phyloP scores from a whole-genome alignment of 805 yeast genomes.

The Candida xyloterini region DNA sequence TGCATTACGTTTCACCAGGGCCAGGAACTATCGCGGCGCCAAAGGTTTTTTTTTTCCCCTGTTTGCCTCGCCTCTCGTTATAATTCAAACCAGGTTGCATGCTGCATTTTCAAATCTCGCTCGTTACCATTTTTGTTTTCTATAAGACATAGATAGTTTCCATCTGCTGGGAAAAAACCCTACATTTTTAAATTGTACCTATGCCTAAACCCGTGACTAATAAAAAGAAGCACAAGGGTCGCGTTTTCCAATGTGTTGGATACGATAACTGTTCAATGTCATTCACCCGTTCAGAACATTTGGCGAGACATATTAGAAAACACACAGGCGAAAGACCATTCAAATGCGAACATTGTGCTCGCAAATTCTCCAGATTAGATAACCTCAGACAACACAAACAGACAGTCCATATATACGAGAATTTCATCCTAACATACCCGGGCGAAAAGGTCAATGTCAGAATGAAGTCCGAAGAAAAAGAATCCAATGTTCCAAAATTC shows the following conservation, averaged over 20 bases:
- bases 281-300: conserved; percentile 86
- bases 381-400: conserved; percentile 89
- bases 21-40: background rate
- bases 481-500: conserved; percentile 12
- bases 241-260: conserved; percentile 81
- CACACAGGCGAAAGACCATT: conserved; percentile 96
- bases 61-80: background rate
- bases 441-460: conserved; percentile 33
- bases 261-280: conserved; percentile 85
- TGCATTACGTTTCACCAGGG: background rate
- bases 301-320: conserved; percentile 87
- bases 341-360: conserved; percentile 76
- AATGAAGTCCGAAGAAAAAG: conserved; percentile 20
- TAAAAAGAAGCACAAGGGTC: conserved; percentile 47
- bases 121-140: conserved; percentile 7
- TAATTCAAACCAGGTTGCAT: conserved; percentile 2
- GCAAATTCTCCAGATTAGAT: conserved; percentile 79
- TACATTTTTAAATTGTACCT: background rate
- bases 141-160: conserved; percentile 1
- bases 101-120: conserved; percentile 9
- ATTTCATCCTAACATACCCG: conserved; percentile 32
- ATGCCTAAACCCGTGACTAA: conserved; percentile 8
- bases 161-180: background rate
- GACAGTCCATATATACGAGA: conserved; percentile 66
- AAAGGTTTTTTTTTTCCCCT: background rate